phyloP scores from a whole-genome alignment of 2,329 filamentous ascomycete species.

The Nemania diffusa region DNA sequence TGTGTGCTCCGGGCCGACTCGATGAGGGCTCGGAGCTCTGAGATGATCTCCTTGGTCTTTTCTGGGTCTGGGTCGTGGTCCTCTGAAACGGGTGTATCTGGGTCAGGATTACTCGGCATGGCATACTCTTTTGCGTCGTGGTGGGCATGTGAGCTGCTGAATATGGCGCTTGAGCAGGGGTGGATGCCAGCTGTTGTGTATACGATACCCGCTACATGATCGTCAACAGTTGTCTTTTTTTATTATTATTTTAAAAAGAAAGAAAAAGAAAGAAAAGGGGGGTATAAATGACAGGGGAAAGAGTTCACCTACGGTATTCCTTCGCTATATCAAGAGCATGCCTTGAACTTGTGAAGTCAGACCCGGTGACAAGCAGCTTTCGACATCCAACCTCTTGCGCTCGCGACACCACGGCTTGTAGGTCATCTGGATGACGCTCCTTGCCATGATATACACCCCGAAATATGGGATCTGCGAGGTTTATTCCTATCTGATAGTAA shows the following conservation, averaged over 20 bases:
- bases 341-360: conserved; percentile 80
- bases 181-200: conserved; percentile 95
- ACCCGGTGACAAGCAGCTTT: conserved; percentile 94
- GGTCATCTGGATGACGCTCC: conserved; percentile 77
- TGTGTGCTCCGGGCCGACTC: conserved; percentile 59
- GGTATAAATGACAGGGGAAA: not conserved
- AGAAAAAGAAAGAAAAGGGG: not conserved
- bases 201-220: conserved; percentile 71
- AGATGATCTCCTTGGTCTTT: conserved; percentile 62
- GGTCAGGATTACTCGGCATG: conserved; percentile 64
- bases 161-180: conserved; percentile 85
- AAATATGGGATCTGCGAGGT: conserved; percentile 92
- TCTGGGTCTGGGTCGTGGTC: conserved; percentile 58
- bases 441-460: conserved; percentile 85
- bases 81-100: conserved; percentile 59
- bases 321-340: conserved; percentile 79
- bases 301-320: conserved; percentile 71
- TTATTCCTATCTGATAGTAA: conserved; percentile 80
- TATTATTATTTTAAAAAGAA: too few species aligned
- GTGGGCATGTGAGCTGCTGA: conserved; percentile 65
- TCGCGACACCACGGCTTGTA: conserved; percentile 79
- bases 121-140: conserved; percentile 59
- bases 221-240: conserved; percentile 19
- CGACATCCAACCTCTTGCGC: conserved; percentile 81
- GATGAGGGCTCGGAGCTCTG: conserved; percentile 72